phyloP scores from a whole-genome alignment of 306 rosid genomes.

The Canavalia ensiformis region DNA sequence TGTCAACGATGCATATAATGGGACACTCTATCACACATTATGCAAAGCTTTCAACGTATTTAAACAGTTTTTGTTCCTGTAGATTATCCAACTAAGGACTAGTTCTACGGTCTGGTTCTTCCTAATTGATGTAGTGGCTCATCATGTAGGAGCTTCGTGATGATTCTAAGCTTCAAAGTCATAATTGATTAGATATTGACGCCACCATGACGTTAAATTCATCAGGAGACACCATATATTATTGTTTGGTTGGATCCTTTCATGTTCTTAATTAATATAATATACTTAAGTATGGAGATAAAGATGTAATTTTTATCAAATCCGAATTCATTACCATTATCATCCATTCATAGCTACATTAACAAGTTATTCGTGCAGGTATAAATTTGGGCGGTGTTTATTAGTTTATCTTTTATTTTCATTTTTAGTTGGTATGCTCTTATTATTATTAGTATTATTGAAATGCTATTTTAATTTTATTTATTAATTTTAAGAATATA shows the following conservation, averaged over 20 bases:
- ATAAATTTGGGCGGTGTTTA: background rate
- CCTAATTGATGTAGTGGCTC: conserved; percentile 42
- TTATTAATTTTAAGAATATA: no score
- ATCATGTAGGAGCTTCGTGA: conserved; percentile 23
- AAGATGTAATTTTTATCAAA: no score
- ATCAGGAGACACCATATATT: conserved; percentile 5
- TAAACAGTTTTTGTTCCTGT: conserved; percentile 17
- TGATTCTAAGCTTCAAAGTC: conserved; percentile 11
- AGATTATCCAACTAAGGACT: conserved; percentile 27
- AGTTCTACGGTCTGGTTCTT: conserved; percentile 11
- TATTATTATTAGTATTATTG: no score
- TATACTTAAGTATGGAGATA: no score
- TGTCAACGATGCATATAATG: conserved; percentile 52
- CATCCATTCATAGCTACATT: background rate
- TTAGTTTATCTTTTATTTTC: no score
- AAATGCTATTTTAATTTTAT: no score
- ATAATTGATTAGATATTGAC: conserved; percentile 8
- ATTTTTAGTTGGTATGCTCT: no score
- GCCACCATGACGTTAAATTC: conserved; percentile 39
- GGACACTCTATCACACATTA: conserved; percentile 29
- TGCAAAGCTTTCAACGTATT: conserved; percentile 32
- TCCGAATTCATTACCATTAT: background rate
- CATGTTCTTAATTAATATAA: no score
- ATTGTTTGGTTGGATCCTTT: no score
- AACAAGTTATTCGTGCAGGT: background rate